Evolutionary conservation across 257 asterid species (phyloP).

Genomic region (Lithospermum erythrorhizon): DNA sequence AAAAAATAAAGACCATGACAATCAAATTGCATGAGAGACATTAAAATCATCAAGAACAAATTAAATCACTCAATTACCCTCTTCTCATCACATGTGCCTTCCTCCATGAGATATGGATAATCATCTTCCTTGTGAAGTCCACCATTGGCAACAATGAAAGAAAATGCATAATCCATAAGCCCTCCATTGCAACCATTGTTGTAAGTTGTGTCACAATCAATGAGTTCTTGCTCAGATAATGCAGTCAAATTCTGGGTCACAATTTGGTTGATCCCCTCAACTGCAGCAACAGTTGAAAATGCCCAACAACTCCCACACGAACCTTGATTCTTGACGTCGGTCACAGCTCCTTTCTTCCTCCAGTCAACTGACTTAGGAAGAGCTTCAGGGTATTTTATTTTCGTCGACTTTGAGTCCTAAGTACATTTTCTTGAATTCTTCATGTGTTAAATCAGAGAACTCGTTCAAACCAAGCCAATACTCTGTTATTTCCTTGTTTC

Average conservation of each 20-base stretch:
- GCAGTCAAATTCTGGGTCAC: conserved; percentile 15
- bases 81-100: conserved; percentile 28
- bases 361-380: conserved; percentile 55
- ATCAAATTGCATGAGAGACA: background rate
- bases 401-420: conserved; percentile 41
- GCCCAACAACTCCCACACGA: conserved; percentile 57
- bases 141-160: conserved; percentile 20
- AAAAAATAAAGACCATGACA: background rate
- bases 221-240: conserved; percentile 31
- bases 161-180: conserved; percentile 31
- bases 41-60: background rate
- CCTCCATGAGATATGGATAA: conserved; percentile 32
- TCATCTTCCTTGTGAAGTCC: conserved; percentile 36
- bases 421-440: conserved; percentile 47
- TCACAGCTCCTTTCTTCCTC: conserved; percentile 64
- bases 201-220: conserved; percentile 28
- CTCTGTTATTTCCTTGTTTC: conserved; percentile 29
- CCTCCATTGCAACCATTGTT: conserved; percentile 36
- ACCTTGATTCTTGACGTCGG: conserved; percentile 56
- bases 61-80: conserved; percentile 12
- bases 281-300: conserved; percentile 17
- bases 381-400: conserved; percentile 11
- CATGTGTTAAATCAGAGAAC: conserved; percentile 54
- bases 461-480: conserved; percentile 61
- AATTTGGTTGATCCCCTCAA: conserved; percentile 16